Evolutionary conservation across 352 stramenopile species (phyloP).

Genomic region (Phytopythium helicoides): DNA sequence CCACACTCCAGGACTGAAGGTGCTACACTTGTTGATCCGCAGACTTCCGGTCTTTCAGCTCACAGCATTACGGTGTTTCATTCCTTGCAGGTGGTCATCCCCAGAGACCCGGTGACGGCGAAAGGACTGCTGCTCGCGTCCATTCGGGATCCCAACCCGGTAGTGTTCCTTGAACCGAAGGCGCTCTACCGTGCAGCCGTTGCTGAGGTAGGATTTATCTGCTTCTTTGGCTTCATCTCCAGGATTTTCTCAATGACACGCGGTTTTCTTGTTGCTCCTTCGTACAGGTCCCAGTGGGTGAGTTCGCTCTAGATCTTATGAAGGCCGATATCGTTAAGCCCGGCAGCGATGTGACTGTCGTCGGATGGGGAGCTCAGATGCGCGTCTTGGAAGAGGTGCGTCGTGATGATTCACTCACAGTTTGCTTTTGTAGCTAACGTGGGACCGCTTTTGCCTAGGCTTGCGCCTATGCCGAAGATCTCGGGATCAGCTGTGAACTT

Average conservation of each 20-base stretch:
- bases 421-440: no score
- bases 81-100: conserved; percentile 88
- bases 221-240: no score
- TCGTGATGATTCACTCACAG: no score
- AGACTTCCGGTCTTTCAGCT: background rate
- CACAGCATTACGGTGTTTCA: background rate
- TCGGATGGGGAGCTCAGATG: conserved; percentile 94
- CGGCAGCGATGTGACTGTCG: conserved; percentile 94
- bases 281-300: conserved; percentile 85
- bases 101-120: conserved; percentile 90
- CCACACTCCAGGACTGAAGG: conserved; percentile 96
- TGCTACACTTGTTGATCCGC: conserved; percentile 10
- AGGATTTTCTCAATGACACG: no score
- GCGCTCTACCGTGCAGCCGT: conserved; percentile 96
- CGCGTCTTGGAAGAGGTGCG: conserved; percentile 67
- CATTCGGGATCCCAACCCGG: conserved; percentile 96
- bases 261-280: no score
- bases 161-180: conserved; percentile 99
- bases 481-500: conserved; percentile 96
- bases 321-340: conserved; percentile 92
- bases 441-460: conserved; percentile 19
- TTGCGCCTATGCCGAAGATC: conserved; percentile 83
- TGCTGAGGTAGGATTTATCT: conserved; percentile 63
- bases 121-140: conserved; percentile 96
- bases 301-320: conserved; percentile 94